Evolutionary conservation across 192 early-diverging fungal species (phyloP), one percentile per base, ranked within the genome.

Genomic region (Coemansia sp.): DNA sequence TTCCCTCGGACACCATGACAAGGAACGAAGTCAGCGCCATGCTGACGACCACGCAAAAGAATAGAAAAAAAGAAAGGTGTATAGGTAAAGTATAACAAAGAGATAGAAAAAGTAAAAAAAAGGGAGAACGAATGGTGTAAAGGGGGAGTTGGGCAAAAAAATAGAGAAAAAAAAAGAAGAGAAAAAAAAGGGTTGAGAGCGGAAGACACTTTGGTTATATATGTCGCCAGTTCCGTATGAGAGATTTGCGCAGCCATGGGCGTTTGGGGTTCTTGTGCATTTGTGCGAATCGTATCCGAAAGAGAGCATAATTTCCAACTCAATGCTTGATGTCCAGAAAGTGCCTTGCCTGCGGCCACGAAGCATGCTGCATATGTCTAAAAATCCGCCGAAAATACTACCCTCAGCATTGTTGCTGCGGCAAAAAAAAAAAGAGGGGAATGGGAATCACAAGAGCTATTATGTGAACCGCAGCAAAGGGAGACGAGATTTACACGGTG

Each of bases 21-120:
- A 61, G 34, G 33, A 61, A 34, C 13, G 58, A 33, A 8, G 58
- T 15, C 58, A 61, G 58, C 58, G 58, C 58, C 58, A 61, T 61
- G 13, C 31, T 38, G 55, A 50, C 47, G n/a, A 50, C 47, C 18
- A 9, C 4, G 9, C 9, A n/a, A 18, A 29, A 55, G 24, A 55
- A 55, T 11, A 55, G 27, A 29, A 27, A 8, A 27, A 52, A 55
- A 31, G 15, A 12, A 15, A 55, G 31, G 52, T 29, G 12, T 29
- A 27, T 9, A 27, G 24, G 27, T 13, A 13, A 13, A 29, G 27
- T 44, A 44, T 16, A 55, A 31, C 12, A 29, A 15, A 55, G 5
- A 31, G 11, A 55, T 22, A 5, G 20, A 12, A 15, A 20, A 49
- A 22, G 49, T 9, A 24, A 29, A 29, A 29, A 29, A 29, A 29